Base-by-base conservation (phyloP, 352 stramenopile genomes). In the Globisporangium cylindrosporum region DNA sequence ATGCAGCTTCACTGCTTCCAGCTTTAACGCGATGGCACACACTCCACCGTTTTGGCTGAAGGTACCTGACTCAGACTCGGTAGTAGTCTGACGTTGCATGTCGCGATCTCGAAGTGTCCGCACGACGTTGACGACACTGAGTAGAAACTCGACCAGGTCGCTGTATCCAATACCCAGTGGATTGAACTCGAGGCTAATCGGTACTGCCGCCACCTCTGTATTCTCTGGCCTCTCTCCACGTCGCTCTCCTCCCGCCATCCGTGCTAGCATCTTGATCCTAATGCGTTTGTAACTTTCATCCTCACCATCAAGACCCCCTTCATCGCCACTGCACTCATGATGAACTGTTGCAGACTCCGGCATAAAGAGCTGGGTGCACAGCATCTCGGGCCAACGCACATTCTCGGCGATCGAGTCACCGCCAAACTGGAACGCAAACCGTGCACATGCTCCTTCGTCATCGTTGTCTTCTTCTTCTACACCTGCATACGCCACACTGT, bases 371-470 rank as follows among this genome's bases (percentile, higher is more conserved):
- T 49, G 1, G 12, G 60, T 9, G 46, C 60, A 66, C n/a, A 66
- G 1, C 0, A n/a, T 29, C 29, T 55, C 60, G 18, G 46, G 60
- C 46, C 60, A 66, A 3, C 32, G 60, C 24, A 66, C 46, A 32
- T 58, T 32, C 18, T 66, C 41, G 10, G 43, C 60, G 60, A 66
- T 58, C 27, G 60, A 55, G n/a, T 55, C 60, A 25, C 48, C 60
- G n/a, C 41, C 60, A 18, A 66, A 58, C 22, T 58, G 43, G 46
- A 66, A 49, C 58, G 36, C 36, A 53, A 63, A 63, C 34, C 58
- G 34, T 3, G 34, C 36, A 6, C 24, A 18, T 2, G 32, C 20
- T 14, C n/a, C 20, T 18, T 54, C 58, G 4, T 53, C 58, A 12
- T 49, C n/a, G 34, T 62, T n/a, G 9, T 53, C 32, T 10, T 6